Percentiles rank a stretch among this genome's conserved stretches.
Conservation (phyloP, 1,139 yeast genomes). For the Taphrina populina region DNA sequence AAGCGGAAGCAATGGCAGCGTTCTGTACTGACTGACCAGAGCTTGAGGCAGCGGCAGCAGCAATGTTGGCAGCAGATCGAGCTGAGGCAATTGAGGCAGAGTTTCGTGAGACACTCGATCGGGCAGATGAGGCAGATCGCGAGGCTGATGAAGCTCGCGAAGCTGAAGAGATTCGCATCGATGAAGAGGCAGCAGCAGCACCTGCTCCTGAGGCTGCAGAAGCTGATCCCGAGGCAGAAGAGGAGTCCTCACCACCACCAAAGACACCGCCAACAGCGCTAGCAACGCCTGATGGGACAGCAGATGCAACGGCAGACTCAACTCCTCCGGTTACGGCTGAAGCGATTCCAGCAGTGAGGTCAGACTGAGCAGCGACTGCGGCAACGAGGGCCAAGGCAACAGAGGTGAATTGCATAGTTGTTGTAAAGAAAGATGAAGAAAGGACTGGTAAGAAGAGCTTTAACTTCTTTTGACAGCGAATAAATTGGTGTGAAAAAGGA, state of each 20-base stretch:
- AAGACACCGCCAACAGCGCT: background rate
- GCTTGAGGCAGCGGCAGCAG: constrained; percentile 12
- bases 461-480: background rate
- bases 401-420: constrained; percentile 26
- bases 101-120: constrained; percentile 18
- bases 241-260: constrained; percentile 11
- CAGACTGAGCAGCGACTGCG: constrained; percentile 31
- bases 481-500: too few species aligned
- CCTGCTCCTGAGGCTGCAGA: constrained; percentile 9
- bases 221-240: constrained; percentile 14
- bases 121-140: constrained; percentile 11
- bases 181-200: constrained; percentile 10
- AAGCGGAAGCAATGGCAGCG: constrained; percentile 23
- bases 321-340: background rate
- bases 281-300: constrained; percentile 5
- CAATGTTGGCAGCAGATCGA: constrained; percentile 4
- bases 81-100: constrained; percentile 28
- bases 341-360: background rate
- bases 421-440: background rate
- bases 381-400: constrained; percentile 27
- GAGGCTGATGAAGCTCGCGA: constrained; percentile 9
- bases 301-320: constrained; percentile 9
- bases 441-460: background rate
- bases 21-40: constrained; percentile 13
- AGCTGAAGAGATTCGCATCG: background rate